Evolutionary conservation across 495 filamentous ascomycete genomes (phyloP).

Genomic region (Aspergillus baeticus): DNA sequence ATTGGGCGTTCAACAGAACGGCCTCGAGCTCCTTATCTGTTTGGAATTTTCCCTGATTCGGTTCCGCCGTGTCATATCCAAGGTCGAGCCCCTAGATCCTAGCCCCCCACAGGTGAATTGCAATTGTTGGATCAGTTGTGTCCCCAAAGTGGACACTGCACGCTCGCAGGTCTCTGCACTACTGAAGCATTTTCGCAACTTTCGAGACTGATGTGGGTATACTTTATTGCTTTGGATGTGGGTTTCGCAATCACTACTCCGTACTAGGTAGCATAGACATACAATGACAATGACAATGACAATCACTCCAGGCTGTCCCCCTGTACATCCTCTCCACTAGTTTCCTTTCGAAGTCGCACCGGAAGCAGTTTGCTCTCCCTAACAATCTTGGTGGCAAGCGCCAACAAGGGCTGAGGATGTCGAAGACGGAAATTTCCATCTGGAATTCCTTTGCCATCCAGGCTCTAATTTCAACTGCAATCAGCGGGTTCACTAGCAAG

Average conservation of each 20-base stretch:
- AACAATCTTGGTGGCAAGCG: neutral
- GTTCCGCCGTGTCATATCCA: neutral
- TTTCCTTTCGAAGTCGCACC: too few species aligned
- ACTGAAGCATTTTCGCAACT: neutral
- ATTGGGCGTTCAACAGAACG: neutral
- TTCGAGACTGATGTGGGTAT: neutral
- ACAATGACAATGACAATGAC: too few species aligned
- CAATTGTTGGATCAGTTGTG: neutral
- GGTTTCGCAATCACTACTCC: too few species aligned
- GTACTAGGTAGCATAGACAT: too few species aligned
- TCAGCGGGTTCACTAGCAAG: slow-evolving; percentile 26
- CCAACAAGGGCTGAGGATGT: slow-evolving; percentile 32
- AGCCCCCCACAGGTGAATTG: too few species aligned
- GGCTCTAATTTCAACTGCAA: slow-evolving; percentile 28
- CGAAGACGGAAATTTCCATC: slow-evolving; percentile 47
- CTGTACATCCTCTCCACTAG: too few species aligned
- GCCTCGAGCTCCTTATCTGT: neutral
- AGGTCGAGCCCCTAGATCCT: neutral
- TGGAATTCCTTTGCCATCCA: slow-evolving; percentile 38
- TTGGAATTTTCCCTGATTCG: neutral
- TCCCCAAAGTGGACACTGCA: neutral
- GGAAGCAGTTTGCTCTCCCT: neutral
- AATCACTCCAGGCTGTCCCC: too few species aligned
- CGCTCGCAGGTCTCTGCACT: neutral
- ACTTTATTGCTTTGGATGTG: too few species aligned